Conservation (phyloP, 768 basidiomycete genomes). For the Antrodiella citrinella region DNA sequence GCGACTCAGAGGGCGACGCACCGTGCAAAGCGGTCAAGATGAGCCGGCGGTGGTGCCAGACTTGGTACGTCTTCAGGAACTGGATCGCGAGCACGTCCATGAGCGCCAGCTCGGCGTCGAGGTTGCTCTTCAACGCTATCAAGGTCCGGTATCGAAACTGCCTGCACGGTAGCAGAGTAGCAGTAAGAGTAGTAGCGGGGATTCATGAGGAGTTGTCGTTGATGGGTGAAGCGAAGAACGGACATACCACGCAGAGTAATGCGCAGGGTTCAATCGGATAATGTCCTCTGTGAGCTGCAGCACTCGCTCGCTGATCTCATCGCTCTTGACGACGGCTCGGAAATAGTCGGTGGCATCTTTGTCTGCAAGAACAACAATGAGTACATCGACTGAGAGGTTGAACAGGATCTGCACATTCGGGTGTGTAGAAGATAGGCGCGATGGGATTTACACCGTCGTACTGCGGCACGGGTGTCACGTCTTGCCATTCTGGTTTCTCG, state of each 20-base stretch:
- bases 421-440: constrained; percentile 87
- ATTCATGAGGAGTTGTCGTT: neutral
- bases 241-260: constrained; percentile 91
- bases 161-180: constrained; percentile 37
- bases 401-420: constrained; percentile 46
- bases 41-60: constrained; percentile 90
- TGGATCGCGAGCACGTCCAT: constrained; percentile 84
- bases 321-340: constrained; percentile 67
- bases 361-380: too few species aligned
- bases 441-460: constrained; percentile 72
- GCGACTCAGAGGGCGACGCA: constrained; percentile 20
- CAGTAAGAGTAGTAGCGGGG: neutral
- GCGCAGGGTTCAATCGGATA: constrained; percentile 89
- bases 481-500: constrained; percentile 68
- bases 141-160: constrained; percentile 92
- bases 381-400: constrained; percentile 3
- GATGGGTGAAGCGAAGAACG: neutral
- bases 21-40: constrained; percentile 50
- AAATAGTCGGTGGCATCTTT: constrained; percentile 92
- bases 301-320: constrained; percentile 75
- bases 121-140: constrained; percentile 51
- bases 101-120: constrained; percentile 70
- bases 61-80: constrained; percentile 94
- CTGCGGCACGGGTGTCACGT: constrained; percentile 73
- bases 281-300: constrained; percentile 83